phyloP scores from a whole-genome alignment of 768 basidiomycete species.

The Trametes punicea region DNA sequence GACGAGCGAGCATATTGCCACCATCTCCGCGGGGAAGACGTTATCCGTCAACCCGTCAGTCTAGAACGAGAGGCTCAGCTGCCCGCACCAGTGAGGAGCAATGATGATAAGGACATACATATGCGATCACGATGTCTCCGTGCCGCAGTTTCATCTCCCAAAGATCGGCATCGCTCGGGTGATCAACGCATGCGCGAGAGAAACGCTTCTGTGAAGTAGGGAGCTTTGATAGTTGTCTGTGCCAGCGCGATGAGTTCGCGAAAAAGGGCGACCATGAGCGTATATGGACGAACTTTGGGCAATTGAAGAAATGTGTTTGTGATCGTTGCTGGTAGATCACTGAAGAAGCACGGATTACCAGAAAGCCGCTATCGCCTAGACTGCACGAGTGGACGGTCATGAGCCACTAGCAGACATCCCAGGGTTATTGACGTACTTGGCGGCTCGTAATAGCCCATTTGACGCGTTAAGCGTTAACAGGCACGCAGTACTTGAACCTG shows the following conservation, averaged over 20 bases:
- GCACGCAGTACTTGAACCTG: constrained; percentile 85
- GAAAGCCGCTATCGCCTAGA: constrained; percentile 77
- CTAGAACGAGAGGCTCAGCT: constrained; percentile 28
- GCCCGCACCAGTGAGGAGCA: not conserved
- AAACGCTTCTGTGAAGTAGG: constrained; percentile 25
- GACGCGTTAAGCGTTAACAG: constrained; percentile 71
- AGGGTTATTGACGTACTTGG: constrained; percentile 52
- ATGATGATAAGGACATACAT: constrained; percentile 32
- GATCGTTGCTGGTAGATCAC: constrained; percentile 47
- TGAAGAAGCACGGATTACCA: constrained; percentile 64
- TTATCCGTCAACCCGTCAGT: constrained; percentile 57
- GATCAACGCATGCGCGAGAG: constrained; percentile 32
- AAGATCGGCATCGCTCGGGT: constrained; percentile 40
- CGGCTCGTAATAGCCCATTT: constrained; percentile 69
- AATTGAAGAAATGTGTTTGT: constrained; percentile 47
- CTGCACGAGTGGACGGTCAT: constrained; percentile 33
- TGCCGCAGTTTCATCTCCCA: constrained; percentile 48
- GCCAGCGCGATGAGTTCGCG: not conserved
- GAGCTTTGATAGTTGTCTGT: constrained; percentile 37
- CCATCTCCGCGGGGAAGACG: constrained; percentile 65
- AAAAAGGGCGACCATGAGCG: not conserved
- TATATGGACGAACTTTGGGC: constrained; percentile 40
- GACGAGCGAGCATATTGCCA: constrained; percentile 65
- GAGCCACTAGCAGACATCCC: not conserved
- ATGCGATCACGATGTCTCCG: constrained; percentile 51